Conservation (phyloP, 768 basidiomycete species). For the Dacryopinax primogenitus region DNA sequence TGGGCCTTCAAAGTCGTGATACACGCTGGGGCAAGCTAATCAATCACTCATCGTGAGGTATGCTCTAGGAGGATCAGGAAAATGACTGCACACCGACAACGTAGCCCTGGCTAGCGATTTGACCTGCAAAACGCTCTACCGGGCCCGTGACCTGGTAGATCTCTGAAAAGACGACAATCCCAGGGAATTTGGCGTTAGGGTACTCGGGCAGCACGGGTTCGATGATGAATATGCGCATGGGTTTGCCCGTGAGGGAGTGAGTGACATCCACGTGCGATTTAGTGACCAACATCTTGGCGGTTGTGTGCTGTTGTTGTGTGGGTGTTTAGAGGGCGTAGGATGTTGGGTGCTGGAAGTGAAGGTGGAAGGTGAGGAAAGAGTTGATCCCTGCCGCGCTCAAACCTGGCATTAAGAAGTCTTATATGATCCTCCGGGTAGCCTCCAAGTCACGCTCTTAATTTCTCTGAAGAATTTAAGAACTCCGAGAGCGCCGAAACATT, state of each 20-base stretch:
- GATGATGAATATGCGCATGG: conserved; percentile 72
- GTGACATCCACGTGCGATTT: conserved; percentile 67
- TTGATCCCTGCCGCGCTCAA: too few species aligned
- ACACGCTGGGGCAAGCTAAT: conserved; percentile 67
- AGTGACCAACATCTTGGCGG: conserved; percentile 57
- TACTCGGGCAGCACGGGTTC: conserved; percentile 68
- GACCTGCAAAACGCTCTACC: conserved; percentile 81
- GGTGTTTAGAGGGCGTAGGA: too few species aligned
- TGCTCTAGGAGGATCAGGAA: neutral
- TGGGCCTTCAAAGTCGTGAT: conserved; percentile 86
- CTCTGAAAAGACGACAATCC: conserved; percentile 52
- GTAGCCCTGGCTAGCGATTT: conserved; percentile 77
- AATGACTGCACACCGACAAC: conserved; percentile 49
- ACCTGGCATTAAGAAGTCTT: too few species aligned
- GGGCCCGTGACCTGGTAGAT: conserved; percentile 89
- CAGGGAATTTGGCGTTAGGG: conserved; percentile 84
- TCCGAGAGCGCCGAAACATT: too few species aligned
- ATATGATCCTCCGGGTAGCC: too few species aligned
- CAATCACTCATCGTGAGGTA: neutral
- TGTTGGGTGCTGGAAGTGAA: too few species aligned
- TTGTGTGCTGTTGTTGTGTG: too few species aligned
- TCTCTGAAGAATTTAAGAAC: too few species aligned
- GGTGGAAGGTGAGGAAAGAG: too few species aligned
- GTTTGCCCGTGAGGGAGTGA: conserved; percentile 44
- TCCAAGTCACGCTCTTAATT: too few species aligned